Evolutionary conservation across 345 rosid species (phyloP).

Genomic region (Pistacia integerrima): DNA sequence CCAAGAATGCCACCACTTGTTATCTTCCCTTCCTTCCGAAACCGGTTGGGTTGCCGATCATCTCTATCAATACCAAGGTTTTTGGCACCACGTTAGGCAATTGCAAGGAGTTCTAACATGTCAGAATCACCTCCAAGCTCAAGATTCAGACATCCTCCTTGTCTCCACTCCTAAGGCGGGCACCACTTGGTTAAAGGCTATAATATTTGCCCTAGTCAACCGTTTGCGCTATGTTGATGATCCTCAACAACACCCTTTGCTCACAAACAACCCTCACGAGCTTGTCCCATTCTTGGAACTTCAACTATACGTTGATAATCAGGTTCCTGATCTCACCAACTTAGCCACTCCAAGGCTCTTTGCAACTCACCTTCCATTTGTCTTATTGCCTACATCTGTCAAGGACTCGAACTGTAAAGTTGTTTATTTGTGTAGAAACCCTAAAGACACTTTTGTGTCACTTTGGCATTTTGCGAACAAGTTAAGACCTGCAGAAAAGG

Average conservation of each 20-base stretch:
- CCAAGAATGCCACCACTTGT: conserved; percentile 37
- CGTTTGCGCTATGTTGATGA: conserved; percentile 22
- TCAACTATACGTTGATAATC: conserved; percentile 19
- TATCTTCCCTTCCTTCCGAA: conserved; percentile 41
- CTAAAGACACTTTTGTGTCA: no score
- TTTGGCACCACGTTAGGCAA: conserved; percentile 42
- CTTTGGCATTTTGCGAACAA: no score
- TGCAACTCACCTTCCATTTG: no score
- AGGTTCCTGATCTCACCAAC: conserved; percentile 29
- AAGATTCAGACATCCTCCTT: conserved; percentile 42
- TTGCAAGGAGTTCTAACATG: conserved; percentile 41
- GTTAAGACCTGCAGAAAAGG: no score
- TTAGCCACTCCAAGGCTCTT: neutral
- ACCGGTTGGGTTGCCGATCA: conserved; percentile 36
- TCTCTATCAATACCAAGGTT: conserved; percentile 53
- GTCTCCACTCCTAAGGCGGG: conserved; percentile 65
- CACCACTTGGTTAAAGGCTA: conserved; percentile 65
- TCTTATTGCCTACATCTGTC: no score
- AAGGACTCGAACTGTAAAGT: no score
- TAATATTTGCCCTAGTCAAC: conserved; percentile 45
- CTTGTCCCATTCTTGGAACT: conserved; percentile 57
- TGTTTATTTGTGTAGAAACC: no score
- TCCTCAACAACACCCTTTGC: conserved; percentile 40
- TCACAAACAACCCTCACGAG: conserved; percentile 52
- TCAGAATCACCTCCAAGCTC: conserved; percentile 48